Evolutionary conservation across 2,329 filamentous ascomycete species (phyloP).

Genomic region (Apiospora kogelbergensis): DNA sequence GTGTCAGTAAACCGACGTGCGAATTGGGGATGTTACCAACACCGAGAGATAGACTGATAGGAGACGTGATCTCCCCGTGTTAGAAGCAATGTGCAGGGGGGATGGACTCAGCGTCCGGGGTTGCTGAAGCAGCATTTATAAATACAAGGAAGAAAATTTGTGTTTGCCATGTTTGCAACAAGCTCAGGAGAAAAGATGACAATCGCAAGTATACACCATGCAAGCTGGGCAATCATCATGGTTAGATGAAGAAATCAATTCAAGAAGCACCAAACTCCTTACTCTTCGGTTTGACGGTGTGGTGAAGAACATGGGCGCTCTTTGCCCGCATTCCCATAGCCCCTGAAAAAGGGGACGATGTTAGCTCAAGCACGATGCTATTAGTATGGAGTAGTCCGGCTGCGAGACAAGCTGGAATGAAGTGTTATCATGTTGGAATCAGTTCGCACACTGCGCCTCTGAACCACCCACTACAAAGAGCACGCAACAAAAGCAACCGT

Average conservation of each 20-base stretch:
- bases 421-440: not conserved
- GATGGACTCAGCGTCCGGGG: not conserved
- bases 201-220: not conserved
- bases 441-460: not conserved
- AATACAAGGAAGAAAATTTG: not conserved
- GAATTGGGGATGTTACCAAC: not conserved
- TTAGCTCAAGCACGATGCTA: too few species aligned
- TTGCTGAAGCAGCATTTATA: not conserved
- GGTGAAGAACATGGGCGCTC: not conserved
- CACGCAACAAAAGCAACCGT: not conserved
- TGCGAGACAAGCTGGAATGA: not conserved
- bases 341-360: not conserved
- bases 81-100: not conserved
- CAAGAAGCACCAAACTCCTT: not conserved
- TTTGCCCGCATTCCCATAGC: too few species aligned
- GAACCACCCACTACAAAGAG: not conserved
- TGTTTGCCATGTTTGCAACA: not conserved
- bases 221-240: too few species aligned
- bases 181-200: not conserved
- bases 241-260: too few species aligned
- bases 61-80: not conserved
- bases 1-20: not conserved
- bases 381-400: not conserved
- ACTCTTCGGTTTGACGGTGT: not conserved
- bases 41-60: not conserved